Conservation (phyloP, 2,329 filamentous ascomycete genomes). For the Pseudopyricularia javanii region DNA sequence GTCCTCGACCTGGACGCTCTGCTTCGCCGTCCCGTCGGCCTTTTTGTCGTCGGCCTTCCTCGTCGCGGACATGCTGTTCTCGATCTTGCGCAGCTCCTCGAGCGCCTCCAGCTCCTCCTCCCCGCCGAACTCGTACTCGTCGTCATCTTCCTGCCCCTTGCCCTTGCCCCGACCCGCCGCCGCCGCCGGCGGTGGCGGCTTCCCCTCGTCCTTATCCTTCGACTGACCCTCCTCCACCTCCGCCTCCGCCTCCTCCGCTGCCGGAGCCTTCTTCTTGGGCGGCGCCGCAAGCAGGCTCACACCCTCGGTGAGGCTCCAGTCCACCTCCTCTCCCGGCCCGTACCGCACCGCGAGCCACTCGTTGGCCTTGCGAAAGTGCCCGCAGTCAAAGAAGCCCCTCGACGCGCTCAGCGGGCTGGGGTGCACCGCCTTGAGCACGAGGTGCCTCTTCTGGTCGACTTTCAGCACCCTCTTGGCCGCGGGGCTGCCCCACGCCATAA, state of each 20-base stretch:
- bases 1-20: background rate
- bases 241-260: slow-evolving; percentile 12
- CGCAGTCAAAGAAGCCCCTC: slow-evolving; percentile 71
- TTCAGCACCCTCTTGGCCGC: slow-evolving; percentile 68
- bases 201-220: slow-evolving; percentile 8
- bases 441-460: slow-evolving; percentile 61
- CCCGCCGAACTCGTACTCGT: background rate
- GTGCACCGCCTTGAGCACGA: slow-evolving; percentile 78
- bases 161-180: slow-evolving; percentile 13
- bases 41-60: slow-evolving; percentile 2
- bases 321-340: slow-evolving; percentile 66
- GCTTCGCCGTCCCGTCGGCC: background rate
- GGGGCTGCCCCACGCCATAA: slow-evolving; percentile 84
- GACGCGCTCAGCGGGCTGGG: slow-evolving; percentile 84
- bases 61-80: slow-evolving; percentile 8
- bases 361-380: slow-evolving; percentile 72
- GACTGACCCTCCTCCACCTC: slow-evolving; percentile 10
- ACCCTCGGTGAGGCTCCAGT: slow-evolving; percentile 55
- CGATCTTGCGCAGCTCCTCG: slow-evolving; percentile 12
- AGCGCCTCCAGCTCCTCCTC: slow-evolving; percentile 10
- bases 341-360: slow-evolving; percentile 74
- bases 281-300: slow-evolving; percentile 11
- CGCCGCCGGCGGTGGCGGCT: slow-evolving; percentile 7
- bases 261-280: slow-evolving; percentile 8
- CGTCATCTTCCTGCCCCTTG: slow-evolving; percentile 2